Conservation (phyloP, 2,329 filamentous ascomycete genomes). For the Xylariales sp. region DNA sequence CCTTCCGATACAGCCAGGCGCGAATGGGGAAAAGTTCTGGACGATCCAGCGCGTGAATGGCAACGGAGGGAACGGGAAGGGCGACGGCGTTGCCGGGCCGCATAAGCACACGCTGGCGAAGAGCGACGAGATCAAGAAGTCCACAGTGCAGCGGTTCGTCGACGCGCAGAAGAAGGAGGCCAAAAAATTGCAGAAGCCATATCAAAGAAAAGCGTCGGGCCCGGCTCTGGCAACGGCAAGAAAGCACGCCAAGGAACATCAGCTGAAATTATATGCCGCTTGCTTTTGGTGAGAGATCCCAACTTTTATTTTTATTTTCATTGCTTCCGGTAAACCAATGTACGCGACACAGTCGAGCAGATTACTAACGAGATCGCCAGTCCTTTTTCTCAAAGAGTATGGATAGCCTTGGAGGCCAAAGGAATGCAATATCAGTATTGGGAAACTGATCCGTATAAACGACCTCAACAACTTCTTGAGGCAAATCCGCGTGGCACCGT, state of each 20-base stretch:
- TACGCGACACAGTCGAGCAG: too few species aligned
- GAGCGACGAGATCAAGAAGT: slow-evolving; percentile 78
- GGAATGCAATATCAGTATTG: slow-evolving; percentile 78
- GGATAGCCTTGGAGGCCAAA: slow-evolving; percentile 83
- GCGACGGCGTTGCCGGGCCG: slow-evolving; percentile 64
- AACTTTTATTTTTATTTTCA: too few species aligned
- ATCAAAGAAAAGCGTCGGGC: slow-evolving; percentile 69
- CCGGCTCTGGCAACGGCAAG: slow-evolving; percentile 64
- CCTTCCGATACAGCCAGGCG: slow-evolving; percentile 30
- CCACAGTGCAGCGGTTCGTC: slow-evolving; percentile 65
- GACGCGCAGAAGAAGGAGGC: slow-evolving; percentile 61
- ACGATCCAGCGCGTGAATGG: slow-evolving; percentile 76
- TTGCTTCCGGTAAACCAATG: too few species aligned
- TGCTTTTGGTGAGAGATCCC: slow-evolving; percentile 82
- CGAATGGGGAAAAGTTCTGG: slow-evolving; percentile 55
- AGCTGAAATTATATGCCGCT: slow-evolving; percentile 74
- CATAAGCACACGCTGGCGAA: slow-evolving; percentile 70
- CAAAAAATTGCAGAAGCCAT: slow-evolving; percentile 64
- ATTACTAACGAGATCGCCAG: too few species aligned
- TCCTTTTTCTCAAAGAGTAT: slow-evolving; percentile 82
- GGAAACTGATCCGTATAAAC: slow-evolving; percentile 77
- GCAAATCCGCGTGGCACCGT: slow-evolving; percentile 74
- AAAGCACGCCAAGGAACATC: slow-evolving; percentile 64
- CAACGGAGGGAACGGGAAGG: slow-evolving; percentile 68
- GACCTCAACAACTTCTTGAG: slow-evolving; percentile 60